Base-by-base conservation (phyloP, 2,329 filamentous ascomycete species). In the Diaporthe amygdali region DNA sequence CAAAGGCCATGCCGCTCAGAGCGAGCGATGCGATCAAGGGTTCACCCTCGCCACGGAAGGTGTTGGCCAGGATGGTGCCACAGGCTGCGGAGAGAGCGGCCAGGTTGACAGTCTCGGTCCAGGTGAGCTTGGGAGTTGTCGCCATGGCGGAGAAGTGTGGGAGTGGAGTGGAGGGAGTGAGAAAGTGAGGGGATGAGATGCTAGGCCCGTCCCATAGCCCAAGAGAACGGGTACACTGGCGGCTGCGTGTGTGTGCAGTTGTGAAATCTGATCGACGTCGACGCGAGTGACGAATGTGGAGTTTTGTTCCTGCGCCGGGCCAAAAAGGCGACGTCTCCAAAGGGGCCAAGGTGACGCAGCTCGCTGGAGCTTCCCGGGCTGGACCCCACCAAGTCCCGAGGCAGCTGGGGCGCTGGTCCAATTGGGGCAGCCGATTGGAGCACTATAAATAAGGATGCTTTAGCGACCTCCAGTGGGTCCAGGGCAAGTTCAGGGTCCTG, bases 11-110 rank as follows among this genome's bases (percentile, higher is more conserved):
- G 27, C 92, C 90, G 78, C 94, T 96, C 77, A 98, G 92, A 20
- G 95, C 94, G 70, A 97, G 85, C 1, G 94, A 97, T 12, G 95
- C 96, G 75, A 97, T 87, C 76, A 99, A 88, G 46, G 96, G 96
- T 76, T 96, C 94, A 75, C 95, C 95, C 82, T 97, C 93, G 75
- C 90, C 93, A 72, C 91, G 89, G 78, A 98, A 92, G 47, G 94
- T 94, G 80, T 96, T 96, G 74, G 88, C 86, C 74, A 98, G 88
- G 75, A 98, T 86, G 71, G 90, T 91, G 75, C 93, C 80, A 78
- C 93, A 94, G 69, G 90, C 90, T 75, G 90, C 86, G 54, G 91
- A 89, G 69, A 97, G 84, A 22, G 90, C 84, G 74, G 93, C 77
- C 73, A 91, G 87, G 67, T 81, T 81, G 74, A 89, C 78, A n/a